Evolutionary conservation across 345 rosid species (phyloP).

Genomic region (Cochlearia excelsa): DNA sequence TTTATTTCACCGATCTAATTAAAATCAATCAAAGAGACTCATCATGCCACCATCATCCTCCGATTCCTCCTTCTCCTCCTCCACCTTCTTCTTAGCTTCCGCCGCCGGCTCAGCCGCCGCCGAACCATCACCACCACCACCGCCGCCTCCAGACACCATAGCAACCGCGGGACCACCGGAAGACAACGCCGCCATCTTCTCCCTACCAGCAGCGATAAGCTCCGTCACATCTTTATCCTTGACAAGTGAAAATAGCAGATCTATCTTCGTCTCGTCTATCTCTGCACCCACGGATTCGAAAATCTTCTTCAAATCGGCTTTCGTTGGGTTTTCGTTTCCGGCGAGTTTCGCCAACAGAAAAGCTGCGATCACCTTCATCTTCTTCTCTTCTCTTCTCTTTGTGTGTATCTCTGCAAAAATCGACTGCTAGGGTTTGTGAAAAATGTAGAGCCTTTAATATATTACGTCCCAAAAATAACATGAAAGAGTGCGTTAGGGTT

Average conservation of each 20-base stretch:
- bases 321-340: constrained; percentile 22
- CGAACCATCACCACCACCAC: not conserved
- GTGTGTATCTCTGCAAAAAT: too few species aligned
- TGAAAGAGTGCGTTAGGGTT: too few species aligned
- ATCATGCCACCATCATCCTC: constrained; percentile 33
- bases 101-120: constrained; percentile 19
- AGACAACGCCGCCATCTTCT: constrained; percentile 21
- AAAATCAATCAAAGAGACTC: constrained; percentile 26
- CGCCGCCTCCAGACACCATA: constrained; percentile 13
- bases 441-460: too few species aligned
- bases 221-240: constrained; percentile 26
- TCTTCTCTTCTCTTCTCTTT: not conserved
- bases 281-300: constrained; percentile 32
- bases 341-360: constrained; percentile 28
- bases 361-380: constrained; percentile 29
- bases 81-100: constrained; percentile 21
- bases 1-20: too few species aligned
- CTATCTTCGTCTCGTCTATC: constrained; percentile 13
- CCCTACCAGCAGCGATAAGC: constrained; percentile 29
- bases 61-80: constrained; percentile 29
- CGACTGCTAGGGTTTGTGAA: too few species aligned
- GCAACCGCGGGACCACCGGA: constrained; percentile 23
- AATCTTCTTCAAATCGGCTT: constrained; percentile 18
- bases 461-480: too few species aligned
- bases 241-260: constrained; percentile 23